These are phyloP conservation scores for Termitomyces sp. DNA, from an alignment of 768 basidiomycete species.

Conservation along the genomic window DNA sequence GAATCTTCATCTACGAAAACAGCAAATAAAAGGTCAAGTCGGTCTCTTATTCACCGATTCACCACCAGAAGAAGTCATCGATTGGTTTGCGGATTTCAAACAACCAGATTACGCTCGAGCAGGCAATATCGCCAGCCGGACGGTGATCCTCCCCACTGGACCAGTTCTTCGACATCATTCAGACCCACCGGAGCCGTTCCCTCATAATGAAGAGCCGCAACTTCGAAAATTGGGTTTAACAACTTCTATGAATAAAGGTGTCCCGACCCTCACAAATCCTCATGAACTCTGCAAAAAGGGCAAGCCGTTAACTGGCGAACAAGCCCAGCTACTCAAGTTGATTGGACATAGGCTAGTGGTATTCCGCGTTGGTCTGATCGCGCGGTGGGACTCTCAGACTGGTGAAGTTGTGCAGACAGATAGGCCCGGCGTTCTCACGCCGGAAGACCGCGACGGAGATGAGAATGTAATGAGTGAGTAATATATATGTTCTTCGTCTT, in stretches of 20 bases:
- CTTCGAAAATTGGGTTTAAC: constrained; percentile 86
- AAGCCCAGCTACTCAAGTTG: constrained; percentile 90
- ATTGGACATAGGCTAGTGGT: constrained; percentile 86
- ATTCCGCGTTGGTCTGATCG: constrained; percentile 68
- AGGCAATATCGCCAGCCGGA: constrained; percentile 73
- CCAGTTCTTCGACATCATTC: constrained; percentile 80
- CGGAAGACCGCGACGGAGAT: constrained; percentile 26
- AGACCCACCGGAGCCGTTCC: constrained; percentile 84
- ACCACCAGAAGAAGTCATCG: constrained; percentile 83
- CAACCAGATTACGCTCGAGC: constrained; percentile 90
- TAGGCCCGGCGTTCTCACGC: constrained; percentile 31
- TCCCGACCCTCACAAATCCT: constrained; percentile 75
- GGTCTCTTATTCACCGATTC: constrained; percentile 91
- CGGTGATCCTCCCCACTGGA: constrained; percentile 74
- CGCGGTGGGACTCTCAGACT: constrained; percentile 66
- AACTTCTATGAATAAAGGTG: constrained; percentile 81
- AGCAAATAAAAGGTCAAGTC: constrained; percentile 95
- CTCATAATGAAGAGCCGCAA: constrained; percentile 97
- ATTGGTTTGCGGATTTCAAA: constrained; percentile 91
- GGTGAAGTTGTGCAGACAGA: constrained; percentile 63
- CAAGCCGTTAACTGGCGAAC: constrained; percentile 74
- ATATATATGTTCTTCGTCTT: constrained; percentile 9
- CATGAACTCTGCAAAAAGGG: constrained; percentile 85
- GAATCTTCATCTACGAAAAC: constrained; percentile 5
- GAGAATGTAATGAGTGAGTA: constrained; percentile 51